Evolutionary conservation across 768 basidiomycete genomes (phyloP).

Genomic region (Hygrophorus russula): DNA sequence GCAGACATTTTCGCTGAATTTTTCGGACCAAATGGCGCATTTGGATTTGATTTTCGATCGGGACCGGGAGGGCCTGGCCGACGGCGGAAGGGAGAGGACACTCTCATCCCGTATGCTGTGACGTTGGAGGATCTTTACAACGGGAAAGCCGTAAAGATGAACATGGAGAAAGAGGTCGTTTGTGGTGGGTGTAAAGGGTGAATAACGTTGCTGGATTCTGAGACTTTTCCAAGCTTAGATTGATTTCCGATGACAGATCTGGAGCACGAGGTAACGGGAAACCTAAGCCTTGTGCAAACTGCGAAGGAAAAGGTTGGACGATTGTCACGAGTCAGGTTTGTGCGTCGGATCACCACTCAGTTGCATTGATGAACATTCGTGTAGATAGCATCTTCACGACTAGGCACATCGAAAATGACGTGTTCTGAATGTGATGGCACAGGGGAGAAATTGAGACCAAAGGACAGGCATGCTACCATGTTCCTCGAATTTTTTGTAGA

Average conservation of each 20-base stretch:
- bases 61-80: constrained; percentile 29
- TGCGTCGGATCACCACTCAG: neutral
- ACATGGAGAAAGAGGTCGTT: constrained; percentile 75
- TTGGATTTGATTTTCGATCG: constrained; percentile 60
- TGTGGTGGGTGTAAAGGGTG: constrained; percentile 80
- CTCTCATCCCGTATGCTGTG: constrained; percentile 70
- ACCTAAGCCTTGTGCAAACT: constrained; percentile 68
- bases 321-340: constrained; percentile 44
- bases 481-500: neutral
- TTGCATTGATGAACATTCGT: neutral
- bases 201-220: constrained; percentile 7
- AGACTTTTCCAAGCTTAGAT: neutral
- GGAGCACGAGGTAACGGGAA: constrained; percentile 81
- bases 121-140: constrained; percentile 89
- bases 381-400: constrained; percentile 32
- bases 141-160: constrained; percentile 82
- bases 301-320: constrained; percentile 77
- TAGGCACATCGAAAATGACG: constrained; percentile 39
- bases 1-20: constrained; percentile 69
- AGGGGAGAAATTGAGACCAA: constrained; percentile 68
- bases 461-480: constrained; percentile 53
- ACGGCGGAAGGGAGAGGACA: constrained; percentile 56
- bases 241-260: constrained; percentile 31
- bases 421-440: constrained; percentile 64
- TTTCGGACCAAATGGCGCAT: constrained; percentile 38